A percentile compares a stretch with the other conserved stretches of the same genome.
phyloP scores from a whole-genome alignment of 129 eudicot genomes.

The Helichrysum umbraculigerum region DNA sequence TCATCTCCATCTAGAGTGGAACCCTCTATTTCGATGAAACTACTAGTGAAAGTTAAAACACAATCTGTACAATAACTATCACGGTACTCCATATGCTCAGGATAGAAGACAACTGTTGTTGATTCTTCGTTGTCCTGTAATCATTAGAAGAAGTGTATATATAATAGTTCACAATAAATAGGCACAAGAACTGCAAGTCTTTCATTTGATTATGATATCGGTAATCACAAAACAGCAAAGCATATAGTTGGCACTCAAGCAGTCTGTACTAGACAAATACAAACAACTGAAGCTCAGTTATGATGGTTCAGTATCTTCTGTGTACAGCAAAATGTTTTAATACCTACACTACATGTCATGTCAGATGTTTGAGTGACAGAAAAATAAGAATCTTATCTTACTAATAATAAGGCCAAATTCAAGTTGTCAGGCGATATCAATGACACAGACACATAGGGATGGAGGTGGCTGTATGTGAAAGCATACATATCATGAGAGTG shows the following conservation, averaged over 20 bases:
- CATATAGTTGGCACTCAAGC: not conserved
- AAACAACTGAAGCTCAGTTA: not conserved
- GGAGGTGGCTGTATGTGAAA: not conserved
- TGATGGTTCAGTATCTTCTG: not conserved
- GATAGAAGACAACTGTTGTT: slow-evolving; percentile 42
- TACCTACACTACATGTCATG: not conserved
- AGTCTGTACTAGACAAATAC: not conserved
- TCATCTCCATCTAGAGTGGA: slow-evolving; percentile 36
- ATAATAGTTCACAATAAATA: not conserved
- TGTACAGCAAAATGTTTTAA: not conserved
- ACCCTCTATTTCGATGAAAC: slow-evolving; percentile 46
- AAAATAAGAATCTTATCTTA: not conserved
- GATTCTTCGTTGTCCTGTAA: slow-evolving; percentile 52
- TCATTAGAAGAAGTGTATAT: slow-evolving; percentile 16
- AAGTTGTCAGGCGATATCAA: not conserved
- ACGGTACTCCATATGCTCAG: slow-evolving; percentile 60
- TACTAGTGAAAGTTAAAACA: slow-evolving; percentile 48
- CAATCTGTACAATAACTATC: slow-evolving; percentile 47
- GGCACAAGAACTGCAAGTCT: not conserved
- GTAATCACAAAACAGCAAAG: not conserved
- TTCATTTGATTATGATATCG: not conserved
- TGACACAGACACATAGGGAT: not conserved
- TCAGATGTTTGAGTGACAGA: not conserved
- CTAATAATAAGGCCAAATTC: not conserved
- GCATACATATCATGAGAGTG: slow-evolving; percentile 9